A percentile compares a stretch with the other conserved stretches of the same genome.
Conservation (phyloP, 208 protist species). For the Leishmania guyanensis region DNA sequence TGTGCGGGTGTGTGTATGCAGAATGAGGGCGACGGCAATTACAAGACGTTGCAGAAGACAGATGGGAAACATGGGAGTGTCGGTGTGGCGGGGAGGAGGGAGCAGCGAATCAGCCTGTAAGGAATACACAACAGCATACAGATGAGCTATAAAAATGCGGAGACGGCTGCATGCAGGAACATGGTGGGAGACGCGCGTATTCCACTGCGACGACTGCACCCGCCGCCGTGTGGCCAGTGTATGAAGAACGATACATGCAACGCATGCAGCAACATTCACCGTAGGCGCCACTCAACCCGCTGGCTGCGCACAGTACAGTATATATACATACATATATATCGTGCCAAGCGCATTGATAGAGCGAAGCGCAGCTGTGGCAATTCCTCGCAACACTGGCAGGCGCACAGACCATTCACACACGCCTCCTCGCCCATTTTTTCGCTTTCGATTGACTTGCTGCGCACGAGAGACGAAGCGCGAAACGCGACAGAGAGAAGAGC, state of each 20-base stretch:
- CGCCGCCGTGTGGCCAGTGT: neutral
- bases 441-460: neutral
- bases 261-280: neutral
- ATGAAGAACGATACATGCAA: neutral
- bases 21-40: neutral
- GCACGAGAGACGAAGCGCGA: neutral
- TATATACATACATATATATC: too few relatives aligned
- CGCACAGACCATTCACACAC: neutral
- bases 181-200: neutral
- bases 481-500: constrained; percentile 7
- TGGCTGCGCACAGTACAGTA: neutral
- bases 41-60: neutral
- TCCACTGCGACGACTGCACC: neutral
- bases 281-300: neutral
- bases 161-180: neutral
- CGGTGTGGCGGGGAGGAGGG: neutral
- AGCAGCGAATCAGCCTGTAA: neutral
- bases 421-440: neutral
- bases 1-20: neutral
- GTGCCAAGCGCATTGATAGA: neutral
- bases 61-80: neutral
- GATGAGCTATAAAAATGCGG: neutral
- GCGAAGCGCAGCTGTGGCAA: neutral
- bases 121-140: neutral
- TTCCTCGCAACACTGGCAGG: neutral